Conservation (phyloP, 2,329 filamentous ascomycete genomes). For the Cadophora gregata region DNA sequence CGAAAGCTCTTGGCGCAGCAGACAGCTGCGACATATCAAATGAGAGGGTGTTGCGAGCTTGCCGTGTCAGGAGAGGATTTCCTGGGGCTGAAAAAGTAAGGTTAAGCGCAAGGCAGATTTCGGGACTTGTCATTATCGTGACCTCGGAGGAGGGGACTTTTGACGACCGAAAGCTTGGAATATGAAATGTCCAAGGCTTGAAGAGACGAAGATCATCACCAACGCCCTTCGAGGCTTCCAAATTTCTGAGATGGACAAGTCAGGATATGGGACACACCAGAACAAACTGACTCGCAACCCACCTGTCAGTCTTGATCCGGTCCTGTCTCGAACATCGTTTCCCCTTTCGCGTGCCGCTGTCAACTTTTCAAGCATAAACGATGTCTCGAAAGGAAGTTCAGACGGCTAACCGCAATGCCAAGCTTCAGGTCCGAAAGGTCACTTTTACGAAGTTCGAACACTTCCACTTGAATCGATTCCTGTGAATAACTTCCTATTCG, state of each 20-base stretch:
- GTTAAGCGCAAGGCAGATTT: slow-evolving; percentile 6
- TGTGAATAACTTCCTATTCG: too few relatives aligned
- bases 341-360: background rate
- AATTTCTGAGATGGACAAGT: background rate
- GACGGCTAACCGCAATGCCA: background rate
- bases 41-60: background rate
- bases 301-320: background rate
- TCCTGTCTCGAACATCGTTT: background rate
- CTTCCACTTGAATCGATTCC: too few relatives aligned
- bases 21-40: background rate
- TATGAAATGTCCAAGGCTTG: background rate
- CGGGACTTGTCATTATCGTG: too few relatives aligned
- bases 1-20: slow-evolving; percentile 3
- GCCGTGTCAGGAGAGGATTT: background rate
- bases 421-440: slow-evolving; percentile 13
- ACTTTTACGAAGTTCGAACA: background rate
- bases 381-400: background rate
- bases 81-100: background rate
- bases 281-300: background rate
- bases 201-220: background rate
- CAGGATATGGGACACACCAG: background rate
- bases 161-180: background rate
- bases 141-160: background rate
- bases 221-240: background rate
- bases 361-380: background rate